These are phyloP conservation scores for Teunomyces gatunensis DNA, from an alignment of 805 yeast species.

Conservation along the genomic window DNA sequence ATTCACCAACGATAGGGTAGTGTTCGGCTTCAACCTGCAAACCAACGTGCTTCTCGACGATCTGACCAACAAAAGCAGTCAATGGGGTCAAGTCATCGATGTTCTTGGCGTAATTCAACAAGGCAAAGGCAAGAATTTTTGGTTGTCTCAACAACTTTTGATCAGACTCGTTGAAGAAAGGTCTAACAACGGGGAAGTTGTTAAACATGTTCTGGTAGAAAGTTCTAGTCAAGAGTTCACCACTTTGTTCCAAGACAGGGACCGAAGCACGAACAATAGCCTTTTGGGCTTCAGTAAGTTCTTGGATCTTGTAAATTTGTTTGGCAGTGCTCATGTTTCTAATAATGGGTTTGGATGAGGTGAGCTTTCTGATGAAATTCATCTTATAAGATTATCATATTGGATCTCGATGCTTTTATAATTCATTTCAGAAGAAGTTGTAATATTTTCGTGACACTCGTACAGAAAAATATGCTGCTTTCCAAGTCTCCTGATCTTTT, in stretches of 20 bases:
- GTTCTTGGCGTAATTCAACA: conserved; percentile 59
- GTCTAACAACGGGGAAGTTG: conserved; percentile 51
- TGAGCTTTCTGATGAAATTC: not conserved
- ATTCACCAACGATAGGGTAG: conserved; percentile 61
- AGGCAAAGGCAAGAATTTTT: conserved; percentile 58
- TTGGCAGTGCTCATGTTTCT: conserved; percentile 3
- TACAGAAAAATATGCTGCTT: not conserved
- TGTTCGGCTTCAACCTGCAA: conserved; percentile 62
- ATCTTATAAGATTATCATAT: not conserved
- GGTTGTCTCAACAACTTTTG: conserved; percentile 60
- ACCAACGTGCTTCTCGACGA: conserved; percentile 66
- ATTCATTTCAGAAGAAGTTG: too few relatives aligned
- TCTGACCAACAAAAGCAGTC: conserved; percentile 52
- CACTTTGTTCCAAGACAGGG: conserved; percentile 55
- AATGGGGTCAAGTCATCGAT: conserved; percentile 59
- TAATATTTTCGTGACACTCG: too few relatives aligned
- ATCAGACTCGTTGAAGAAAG: conserved; percentile 60
- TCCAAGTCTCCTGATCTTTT: not conserved
- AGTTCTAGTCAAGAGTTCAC: conserved; percentile 50
- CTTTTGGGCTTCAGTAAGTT: conserved; percentile 30
- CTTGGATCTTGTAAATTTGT: conserved; percentile 5
- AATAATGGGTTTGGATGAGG: not conserved
- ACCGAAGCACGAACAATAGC: conserved; percentile 43
- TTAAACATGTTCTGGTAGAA: conserved; percentile 58
- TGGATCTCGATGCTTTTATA: not conserved